phyloP scores from a whole-genome alignment of 441 rosid genomes.

The Populus hybrid region DNA sequence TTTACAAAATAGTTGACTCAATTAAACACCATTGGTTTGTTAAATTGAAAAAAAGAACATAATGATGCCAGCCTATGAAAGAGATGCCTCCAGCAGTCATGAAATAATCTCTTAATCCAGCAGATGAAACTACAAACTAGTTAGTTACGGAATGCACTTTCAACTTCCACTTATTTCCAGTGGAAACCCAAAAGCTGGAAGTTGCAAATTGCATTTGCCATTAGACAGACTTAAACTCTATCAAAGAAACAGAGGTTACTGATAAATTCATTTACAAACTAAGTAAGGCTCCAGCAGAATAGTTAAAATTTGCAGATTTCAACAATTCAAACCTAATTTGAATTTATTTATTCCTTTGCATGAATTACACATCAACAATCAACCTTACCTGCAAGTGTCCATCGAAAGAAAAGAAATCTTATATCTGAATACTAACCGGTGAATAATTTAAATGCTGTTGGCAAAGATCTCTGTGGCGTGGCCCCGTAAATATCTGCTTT shows the following conservation, averaged over 20 bases:
- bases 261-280: background rate
- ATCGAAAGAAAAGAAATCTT: slow-evolving; percentile 3
- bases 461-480: slow-evolving; percentile 69
- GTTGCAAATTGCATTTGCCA: background rate
- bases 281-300: no score
- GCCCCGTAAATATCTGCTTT: slow-evolving; percentile 77
- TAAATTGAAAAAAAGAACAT: background rate
- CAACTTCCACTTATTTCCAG: no score
- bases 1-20: background rate
- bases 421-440: slow-evolving; percentile 43
- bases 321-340: background rate
- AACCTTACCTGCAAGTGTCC: background rate
- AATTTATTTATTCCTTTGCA: background rate
- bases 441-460: slow-evolving; percentile 48
- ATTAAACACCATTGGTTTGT: background rate
- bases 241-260: background rate
- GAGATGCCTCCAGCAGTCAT: background rate
- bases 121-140: background rate
- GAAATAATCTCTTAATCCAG: no score
- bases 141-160: background rate
- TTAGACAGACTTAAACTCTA: background rate
- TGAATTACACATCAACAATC: background rate
- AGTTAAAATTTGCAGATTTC: no score
- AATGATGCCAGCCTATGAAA: background rate
- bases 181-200: no score